Evolutionary conservation across 1,284 basidiomycete species (phyloP).

Genomic region (Fomitopsis palustris): DNA sequence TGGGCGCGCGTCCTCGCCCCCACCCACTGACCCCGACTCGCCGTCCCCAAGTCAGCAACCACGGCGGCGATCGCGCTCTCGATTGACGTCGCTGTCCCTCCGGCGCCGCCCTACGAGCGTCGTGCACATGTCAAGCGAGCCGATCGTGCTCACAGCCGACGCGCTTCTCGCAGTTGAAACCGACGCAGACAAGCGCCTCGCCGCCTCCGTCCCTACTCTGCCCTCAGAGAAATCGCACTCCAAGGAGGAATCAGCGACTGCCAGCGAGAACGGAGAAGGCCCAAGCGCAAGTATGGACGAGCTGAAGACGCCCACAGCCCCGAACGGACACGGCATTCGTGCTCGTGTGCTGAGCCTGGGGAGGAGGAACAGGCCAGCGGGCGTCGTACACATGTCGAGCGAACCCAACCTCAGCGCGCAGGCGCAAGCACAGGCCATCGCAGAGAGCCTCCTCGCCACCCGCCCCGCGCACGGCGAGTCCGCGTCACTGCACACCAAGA

Average conservation of each 20-base stretch:
- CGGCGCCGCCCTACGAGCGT: not conserved
- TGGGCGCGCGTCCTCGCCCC: not conserved
- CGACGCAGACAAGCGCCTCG: not conserved
- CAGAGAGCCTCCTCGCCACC: not conserved
- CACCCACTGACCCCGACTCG: not conserved
- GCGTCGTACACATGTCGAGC: slow-evolving; percentile 1
- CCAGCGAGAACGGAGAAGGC: not conserved
- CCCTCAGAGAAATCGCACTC: not conserved
- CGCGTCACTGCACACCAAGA: not conserved
- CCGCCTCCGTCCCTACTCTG: not conserved
- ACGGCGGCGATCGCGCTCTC: not conserved
- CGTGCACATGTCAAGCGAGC: slow-evolving; percentile 1
- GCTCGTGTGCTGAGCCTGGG: not conserved
- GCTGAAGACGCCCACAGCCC: not conserved
- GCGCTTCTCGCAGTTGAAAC: slow-evolving; percentile 1
- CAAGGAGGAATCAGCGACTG: not conserved
- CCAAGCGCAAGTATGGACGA: not conserved
- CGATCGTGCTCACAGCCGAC: not conserved
- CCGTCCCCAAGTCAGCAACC: not conserved
- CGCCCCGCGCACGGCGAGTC: not conserved
- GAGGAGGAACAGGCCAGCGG: not conserved
- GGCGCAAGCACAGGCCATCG: not conserved
- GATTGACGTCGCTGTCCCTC: not conserved
- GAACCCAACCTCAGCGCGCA: not conserved
- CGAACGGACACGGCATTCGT: not conserved